A percentile compares a stretch with the other conserved stretches of the same genome.
Conservation (phyloP, 345 rosid genomes). For the Pistacia vera region DNA sequence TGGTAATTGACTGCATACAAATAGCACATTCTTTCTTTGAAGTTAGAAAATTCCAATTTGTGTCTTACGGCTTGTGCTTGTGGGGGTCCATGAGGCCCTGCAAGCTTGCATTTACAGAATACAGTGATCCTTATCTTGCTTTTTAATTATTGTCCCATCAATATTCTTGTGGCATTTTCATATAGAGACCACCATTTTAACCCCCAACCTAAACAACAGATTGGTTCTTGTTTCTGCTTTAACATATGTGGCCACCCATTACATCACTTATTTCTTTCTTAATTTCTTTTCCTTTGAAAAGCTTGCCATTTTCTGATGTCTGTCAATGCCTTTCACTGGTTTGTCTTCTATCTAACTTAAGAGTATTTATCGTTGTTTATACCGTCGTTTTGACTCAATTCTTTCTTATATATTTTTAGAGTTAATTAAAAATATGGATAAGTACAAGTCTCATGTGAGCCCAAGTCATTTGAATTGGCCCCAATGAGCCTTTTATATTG, state of each 20-base stretch:
- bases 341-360: no score
- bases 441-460: no score
- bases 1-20: slow-evolving; percentile 11
- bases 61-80: background rate
- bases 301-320: no score
- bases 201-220: background rate
- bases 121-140: slow-evolving; percentile 13
- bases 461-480: no score
- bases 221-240: slow-evolving; percentile 15
- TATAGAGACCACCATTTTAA: slow-evolving; percentile 2
- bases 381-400: no score
- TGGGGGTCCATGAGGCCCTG: slow-evolving; percentile 17
- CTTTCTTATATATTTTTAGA: no score
- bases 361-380: no score
- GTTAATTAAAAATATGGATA: no score
- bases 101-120: background rate
- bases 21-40: background rate
- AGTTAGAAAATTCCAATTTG: slow-evolving; percentile 19
- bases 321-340: no score
- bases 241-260: background rate
- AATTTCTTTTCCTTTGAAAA: background rate
- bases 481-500: no score
- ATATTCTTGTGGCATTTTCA: slow-evolving; percentile 17
- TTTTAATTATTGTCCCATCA: background rate
- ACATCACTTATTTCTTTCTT: background rate